Evolutionary conservation across 1,284 basidiomycete genomes (phyloP).

Genomic region (Phlebopus sp.): DNA sequence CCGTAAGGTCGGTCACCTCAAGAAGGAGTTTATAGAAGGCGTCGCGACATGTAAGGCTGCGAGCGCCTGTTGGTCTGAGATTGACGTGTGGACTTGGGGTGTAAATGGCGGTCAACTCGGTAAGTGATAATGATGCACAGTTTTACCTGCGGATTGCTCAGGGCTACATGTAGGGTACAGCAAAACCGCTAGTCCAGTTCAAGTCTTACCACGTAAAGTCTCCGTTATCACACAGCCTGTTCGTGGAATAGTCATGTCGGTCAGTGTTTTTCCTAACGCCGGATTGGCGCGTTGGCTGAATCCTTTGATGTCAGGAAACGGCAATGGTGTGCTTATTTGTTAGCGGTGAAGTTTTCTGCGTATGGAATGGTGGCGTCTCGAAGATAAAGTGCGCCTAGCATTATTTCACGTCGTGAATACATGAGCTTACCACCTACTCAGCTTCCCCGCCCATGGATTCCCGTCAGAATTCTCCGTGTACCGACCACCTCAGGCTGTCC

Average conservation of each 20-base stretch:
- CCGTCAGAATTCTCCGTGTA: slow-evolving; percentile 76
- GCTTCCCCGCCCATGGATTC: slow-evolving; percentile 69
- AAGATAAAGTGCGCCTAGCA: slow-evolving; percentile 62
- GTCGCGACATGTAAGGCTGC: slow-evolving; percentile 87
- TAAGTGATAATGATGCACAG: slow-evolving; percentile 26
- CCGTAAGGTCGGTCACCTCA: slow-evolving; percentile 76
- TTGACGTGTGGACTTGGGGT: slow-evolving; percentile 94
- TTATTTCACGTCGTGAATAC: slow-evolving; percentile 11
- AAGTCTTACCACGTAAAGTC: slow-evolving; percentile 80
- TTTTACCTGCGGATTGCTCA: background rate
- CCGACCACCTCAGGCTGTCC: slow-evolving; percentile 71
- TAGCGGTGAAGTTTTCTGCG: slow-evolving; percentile 77
- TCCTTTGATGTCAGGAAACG: slow-evolving; percentile 54
- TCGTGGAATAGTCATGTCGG: slow-evolving; percentile 67
- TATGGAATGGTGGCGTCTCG: slow-evolving; percentile 76
- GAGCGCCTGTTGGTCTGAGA: slow-evolving; percentile 86
- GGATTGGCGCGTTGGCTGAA: slow-evolving; percentile 1
- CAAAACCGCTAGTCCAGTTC: slow-evolving; percentile 71
- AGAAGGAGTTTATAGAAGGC: slow-evolving; percentile 79
- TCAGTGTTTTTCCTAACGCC: slow-evolving; percentile 35
- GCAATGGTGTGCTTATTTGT: slow-evolving; percentile 79
- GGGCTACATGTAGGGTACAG: slow-evolving; percentile 59
- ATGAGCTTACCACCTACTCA: slow-evolving; percentile 26
- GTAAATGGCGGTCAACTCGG: slow-evolving; percentile 94
- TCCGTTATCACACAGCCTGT: slow-evolving; percentile 75